Evolutionary conservation across 1,284 basidiomycete genomes (phyloP).

Genomic region (Cutaneotrichosporon sp.): DNA sequence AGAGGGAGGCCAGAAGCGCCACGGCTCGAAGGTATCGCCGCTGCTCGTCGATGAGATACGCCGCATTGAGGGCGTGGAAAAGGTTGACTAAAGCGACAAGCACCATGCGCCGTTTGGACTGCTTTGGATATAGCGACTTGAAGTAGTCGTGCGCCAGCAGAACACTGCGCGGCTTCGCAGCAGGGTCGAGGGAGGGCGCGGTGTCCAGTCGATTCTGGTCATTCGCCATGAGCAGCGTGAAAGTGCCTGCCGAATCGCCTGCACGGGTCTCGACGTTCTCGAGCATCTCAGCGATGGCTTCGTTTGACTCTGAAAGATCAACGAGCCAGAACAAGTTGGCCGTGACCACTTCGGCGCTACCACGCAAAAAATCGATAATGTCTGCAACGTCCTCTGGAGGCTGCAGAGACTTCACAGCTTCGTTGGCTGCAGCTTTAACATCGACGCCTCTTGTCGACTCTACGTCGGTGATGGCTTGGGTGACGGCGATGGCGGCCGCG

Average conservation of each 20-base stretch:
- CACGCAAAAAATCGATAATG: neutral
- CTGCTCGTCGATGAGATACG: conserved; percentile 82
- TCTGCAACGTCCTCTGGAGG: neutral
- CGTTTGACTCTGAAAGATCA: conserved; percentile 11
- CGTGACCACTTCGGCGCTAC: conserved; percentile 8
- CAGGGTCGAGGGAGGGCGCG: conserved; percentile 8
- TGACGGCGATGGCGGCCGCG: conserved; percentile 22
- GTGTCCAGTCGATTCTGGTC: neutral
- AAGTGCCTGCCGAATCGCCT: neutral
- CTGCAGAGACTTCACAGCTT: neutral
- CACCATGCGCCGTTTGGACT: conserved; percentile 47
- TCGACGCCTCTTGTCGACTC: no score
- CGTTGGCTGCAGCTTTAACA: no score
- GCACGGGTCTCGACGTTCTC: neutral
- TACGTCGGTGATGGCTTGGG: neutral
- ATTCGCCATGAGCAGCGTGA: conserved; percentile 7
- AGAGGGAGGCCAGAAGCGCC: conserved; percentile 64
- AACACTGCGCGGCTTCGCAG: neutral
- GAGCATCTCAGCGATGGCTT: neutral
- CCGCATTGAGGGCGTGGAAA: conserved; percentile 61
- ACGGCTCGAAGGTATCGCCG: conserved; percentile 68
- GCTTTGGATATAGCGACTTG: neutral
- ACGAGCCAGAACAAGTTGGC: conserved; percentile 22
- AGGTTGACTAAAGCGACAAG: conserved; percentile 73
- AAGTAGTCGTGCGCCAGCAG: conserved; percentile 13